phyloP scores from a whole-genome alignment of 164 flowering plant genomes.

The Sedum album region DNA sequence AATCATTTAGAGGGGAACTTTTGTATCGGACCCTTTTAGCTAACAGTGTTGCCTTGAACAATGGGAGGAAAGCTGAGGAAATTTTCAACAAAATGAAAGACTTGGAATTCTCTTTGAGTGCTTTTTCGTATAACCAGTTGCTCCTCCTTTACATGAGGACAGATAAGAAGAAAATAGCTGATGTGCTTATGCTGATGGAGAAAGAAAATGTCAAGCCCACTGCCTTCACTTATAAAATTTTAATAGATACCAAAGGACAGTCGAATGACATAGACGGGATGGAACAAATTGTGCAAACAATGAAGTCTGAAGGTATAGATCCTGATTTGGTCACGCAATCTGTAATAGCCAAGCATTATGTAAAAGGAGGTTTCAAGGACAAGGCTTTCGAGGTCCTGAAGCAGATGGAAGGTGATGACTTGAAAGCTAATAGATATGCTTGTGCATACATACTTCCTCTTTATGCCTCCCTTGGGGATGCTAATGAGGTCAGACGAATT shows the following conservation, averaged over 20 bases:
- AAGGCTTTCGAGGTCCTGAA: conserved; percentile 65
- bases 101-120: conserved; percentile 38
- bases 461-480: conserved; percentile 60
- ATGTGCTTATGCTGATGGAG: conserved; percentile 73
- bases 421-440: conserved; percentile 32
- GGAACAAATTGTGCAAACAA: conserved; percentile 69
- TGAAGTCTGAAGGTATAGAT: conserved; percentile 70
- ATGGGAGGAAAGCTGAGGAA: conserved; percentile 61
- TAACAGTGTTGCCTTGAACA: conserved; percentile 28
- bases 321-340: conserved; percentile 28
- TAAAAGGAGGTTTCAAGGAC: conserved; percentile 39
- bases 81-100: conserved; percentile 75
- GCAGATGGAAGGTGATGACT: conserved; percentile 59
- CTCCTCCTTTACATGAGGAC: conserved; percentile 66
- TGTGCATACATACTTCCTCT: conserved; percentile 43
- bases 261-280: conserved; percentile 62
- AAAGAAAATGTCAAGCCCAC: conserved; percentile 63
- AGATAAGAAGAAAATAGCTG: conserved; percentile 72
- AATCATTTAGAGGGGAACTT: conserved; percentile 52
- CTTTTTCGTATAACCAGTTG: conserved; percentile 72
- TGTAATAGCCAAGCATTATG: conserved; percentile 45
- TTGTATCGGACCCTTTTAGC: conserved; percentile 65
- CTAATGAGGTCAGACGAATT: conserved; percentile 52
- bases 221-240: conserved; percentile 46
- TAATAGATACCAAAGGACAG: conserved; percentile 66